These are phyloP conservation scores for Prunella vulgaris DNA, from an alignment of 257 asterid species.

Conservation along the genomic window DNA sequence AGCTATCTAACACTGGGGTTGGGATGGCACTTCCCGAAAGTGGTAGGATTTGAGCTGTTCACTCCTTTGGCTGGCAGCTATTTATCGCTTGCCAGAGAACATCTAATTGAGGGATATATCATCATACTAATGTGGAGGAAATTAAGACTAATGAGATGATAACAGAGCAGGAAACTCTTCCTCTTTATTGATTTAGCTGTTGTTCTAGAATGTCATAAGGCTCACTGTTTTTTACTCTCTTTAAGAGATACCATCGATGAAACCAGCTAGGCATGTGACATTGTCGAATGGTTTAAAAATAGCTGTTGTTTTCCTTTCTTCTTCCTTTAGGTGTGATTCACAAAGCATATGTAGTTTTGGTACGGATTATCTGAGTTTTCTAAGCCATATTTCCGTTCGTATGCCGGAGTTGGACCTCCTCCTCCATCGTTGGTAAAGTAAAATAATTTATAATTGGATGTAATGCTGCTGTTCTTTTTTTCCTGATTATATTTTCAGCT, in stretches of 20 bases:
- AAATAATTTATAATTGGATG: no score
- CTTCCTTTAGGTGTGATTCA: not conserved
- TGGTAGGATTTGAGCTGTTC: conserved; percentile 83
- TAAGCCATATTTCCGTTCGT: no score
- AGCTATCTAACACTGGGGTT: conserved; percentile 77
- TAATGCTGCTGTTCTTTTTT: no score
- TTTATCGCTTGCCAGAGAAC: conserved; percentile 86
- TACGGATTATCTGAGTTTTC: not conserved
- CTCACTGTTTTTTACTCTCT: not conserved
- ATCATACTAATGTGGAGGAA: not conserved
- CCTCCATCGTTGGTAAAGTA: no score
- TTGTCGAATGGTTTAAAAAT: not conserved
- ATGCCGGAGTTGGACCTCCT: no score
- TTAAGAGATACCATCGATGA: not conserved
- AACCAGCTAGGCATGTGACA: not conserved
- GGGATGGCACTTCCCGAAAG: conserved; percentile 87
- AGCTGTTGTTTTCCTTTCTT: not conserved
- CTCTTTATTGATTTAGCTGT: conserved; percentile 6
- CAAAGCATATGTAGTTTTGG: not conserved
- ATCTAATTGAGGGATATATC: conserved; percentile 36
- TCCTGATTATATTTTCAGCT: no score
- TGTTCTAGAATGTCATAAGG: conserved; percentile 19
- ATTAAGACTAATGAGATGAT: not conserved
- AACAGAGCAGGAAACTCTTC: not conserved
- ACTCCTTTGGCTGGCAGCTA: conserved; percentile 90